Evolutionary conservation across 2,329 filamentous ascomycete species (phyloP).

Genomic region (Trichoderma gracile): DNA sequence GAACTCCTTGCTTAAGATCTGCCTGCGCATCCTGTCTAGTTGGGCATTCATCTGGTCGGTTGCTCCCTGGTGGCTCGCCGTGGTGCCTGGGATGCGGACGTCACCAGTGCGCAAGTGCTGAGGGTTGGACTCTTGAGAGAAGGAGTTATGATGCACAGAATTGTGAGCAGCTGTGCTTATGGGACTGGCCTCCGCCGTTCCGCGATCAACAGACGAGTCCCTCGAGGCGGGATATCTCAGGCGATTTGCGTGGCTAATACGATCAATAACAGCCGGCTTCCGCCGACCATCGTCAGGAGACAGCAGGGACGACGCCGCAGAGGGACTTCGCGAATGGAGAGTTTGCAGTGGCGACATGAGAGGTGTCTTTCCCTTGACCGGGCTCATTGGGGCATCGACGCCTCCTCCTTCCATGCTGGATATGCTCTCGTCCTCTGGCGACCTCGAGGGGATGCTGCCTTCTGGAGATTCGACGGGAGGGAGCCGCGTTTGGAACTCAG

Average conservation of each 20-base stretch:
- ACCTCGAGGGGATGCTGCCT: conserved; percentile 38
- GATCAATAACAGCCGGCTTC: conserved; percentile 55
- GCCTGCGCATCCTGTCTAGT: conserved; percentile 74
- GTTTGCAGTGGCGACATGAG: conserved; percentile 41
- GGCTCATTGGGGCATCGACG: conserved; percentile 44
- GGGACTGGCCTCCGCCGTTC: conserved; percentile 57
- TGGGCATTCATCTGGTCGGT: conserved; percentile 61
- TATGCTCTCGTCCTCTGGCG: conserved; percentile 45
- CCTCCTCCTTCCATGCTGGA: conserved; percentile 49
- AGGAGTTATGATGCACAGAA: conserved; percentile 59
- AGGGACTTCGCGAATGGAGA: conserved; percentile 39
- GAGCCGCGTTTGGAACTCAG: conserved; percentile 43
- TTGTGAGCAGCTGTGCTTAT: conserved; percentile 61
- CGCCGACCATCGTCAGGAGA: conserved; percentile 44
- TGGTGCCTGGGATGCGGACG: conserved; percentile 58
- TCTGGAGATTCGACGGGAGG: conserved; percentile 38
- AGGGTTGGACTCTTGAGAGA: conserved; percentile 49
- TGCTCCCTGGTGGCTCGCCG: conserved; percentile 54
- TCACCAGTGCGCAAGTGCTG: conserved; percentile 49
- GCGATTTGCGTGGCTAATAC: conserved; percentile 52
- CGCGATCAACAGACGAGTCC: conserved; percentile 60
- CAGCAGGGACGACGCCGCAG: conserved; percentile 40
- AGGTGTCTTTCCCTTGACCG: conserved; percentile 41
- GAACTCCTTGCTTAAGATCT: conserved; percentile 90
- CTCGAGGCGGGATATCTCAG: conserved; percentile 51